A percentile compares a stretch with the other conserved stretches of the same genome.
phyloP scores from a whole-genome alignment of 495 filamentous ascomycete genomes.

The Tuber microsphaerosporum region DNA sequence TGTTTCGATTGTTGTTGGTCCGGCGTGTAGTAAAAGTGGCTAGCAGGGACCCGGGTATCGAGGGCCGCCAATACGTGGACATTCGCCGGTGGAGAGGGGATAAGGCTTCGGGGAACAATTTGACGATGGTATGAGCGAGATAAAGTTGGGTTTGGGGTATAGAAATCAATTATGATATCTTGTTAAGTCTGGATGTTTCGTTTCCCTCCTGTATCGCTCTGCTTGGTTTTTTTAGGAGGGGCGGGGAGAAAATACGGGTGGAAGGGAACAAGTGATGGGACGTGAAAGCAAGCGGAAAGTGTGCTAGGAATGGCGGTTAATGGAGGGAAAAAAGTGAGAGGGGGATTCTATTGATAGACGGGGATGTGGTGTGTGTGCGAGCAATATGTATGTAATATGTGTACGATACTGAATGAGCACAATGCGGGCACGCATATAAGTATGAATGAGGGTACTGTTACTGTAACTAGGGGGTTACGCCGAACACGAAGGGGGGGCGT shows the following conservation, averaged over 20 bases:
- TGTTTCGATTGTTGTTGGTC: not conserved
- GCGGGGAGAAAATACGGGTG: not conserved
- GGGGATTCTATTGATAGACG: not conserved
- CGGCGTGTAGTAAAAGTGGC: not conserved
- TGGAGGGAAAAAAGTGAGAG: not conserved
- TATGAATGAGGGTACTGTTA: not conserved
- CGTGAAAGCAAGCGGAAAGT: not conserved
- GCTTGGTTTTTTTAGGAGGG: not conserved
- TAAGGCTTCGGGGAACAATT: not conserved
- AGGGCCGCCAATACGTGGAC: slow-evolving; percentile 29
- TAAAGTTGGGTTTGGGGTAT: not conserved
- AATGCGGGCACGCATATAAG: not conserved
- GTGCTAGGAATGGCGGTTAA: not conserved
- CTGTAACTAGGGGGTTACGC: slow-evolving; percentile 5
- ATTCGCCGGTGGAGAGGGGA: slow-evolving; percentile 19
- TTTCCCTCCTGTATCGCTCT: not conserved
- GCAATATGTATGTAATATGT: not conserved
- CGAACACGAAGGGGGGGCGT: slow-evolving; percentile 10
- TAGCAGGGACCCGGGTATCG: slow-evolving; percentile 15
- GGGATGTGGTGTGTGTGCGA: not conserved
- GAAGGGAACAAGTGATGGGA: not conserved
- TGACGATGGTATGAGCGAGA: not conserved
- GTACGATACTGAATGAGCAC: not conserved
- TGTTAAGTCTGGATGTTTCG: not conserved
- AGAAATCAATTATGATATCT: not conserved